Conservation (phyloP, 73 alveolate species). For the Stentor roeselii region DNA sequence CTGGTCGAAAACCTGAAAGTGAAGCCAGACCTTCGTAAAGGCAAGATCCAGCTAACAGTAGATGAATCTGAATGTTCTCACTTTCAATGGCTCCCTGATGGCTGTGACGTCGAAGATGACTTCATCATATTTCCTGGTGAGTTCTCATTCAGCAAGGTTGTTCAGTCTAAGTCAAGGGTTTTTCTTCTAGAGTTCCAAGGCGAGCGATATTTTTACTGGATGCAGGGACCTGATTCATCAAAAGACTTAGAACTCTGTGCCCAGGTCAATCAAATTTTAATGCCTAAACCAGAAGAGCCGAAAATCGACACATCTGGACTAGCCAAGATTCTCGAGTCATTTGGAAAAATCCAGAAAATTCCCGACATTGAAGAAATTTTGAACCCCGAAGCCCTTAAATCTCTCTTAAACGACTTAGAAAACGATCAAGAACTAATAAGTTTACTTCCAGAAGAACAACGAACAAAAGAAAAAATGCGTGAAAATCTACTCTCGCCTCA, state of each 20-base stretch:
- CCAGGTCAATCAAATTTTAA: not conserved
- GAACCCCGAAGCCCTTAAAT: conserved; percentile 5
- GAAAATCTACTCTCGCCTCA: conserved; percentile 58
- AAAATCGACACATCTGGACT: not conserved
- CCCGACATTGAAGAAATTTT: conserved; percentile 14
- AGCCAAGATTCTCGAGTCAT: not conserved
- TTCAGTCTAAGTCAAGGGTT: conserved; percentile 8
- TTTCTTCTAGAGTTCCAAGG: conserved; percentile 2
- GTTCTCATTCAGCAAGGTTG: not conserved
- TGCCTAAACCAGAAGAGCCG: not conserved
- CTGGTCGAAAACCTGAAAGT: not conserved
- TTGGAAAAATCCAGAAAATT: not conserved
- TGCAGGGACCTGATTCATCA: not conserved
- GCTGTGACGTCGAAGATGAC: conserved; percentile 14
- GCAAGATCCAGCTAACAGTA: not conserved
- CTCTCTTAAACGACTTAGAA: not conserved
- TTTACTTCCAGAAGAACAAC: conserved; percentile 63
- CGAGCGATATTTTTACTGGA: not conserved
- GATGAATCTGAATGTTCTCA: not conserved
- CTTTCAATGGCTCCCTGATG: conserved; percentile 15
- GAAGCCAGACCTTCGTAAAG: conserved; percentile 10
- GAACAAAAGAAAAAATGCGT: conserved; percentile 37
- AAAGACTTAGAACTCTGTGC: not conserved
- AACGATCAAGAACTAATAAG: conserved; percentile 1
- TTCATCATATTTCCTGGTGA: not conserved